A percentile compares a stretch with the other conserved stretches of the same genome.
Conservation (phyloP, 352 stramenopile species). For the Globisporangium echinulatum region DNA sequence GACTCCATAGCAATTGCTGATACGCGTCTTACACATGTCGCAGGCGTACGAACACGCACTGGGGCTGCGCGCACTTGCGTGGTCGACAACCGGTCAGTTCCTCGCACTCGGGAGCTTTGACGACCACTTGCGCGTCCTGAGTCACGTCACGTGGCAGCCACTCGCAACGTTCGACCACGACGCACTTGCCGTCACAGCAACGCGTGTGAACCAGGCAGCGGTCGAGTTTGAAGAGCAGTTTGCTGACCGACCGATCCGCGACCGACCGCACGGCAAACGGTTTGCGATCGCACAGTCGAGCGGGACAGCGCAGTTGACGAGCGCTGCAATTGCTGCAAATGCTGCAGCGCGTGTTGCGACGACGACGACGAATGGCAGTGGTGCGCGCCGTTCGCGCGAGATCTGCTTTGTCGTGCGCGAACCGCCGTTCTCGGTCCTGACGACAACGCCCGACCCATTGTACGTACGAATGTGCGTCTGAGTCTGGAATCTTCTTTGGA, state of each 20-base stretch:
- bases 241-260: conserved; percentile 33
- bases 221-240: conserved; percentile 71
- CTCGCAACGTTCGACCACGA: conserved; percentile 73
- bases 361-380: background rate
- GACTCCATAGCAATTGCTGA: background rate
- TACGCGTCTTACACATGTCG: background rate
- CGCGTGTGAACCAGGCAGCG: conserved; percentile 37
- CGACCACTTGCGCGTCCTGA: conserved; percentile 68
- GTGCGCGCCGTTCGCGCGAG: conserved; percentile 36
- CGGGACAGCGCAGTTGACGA: conserved; percentile 14
- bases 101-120: conserved; percentile 76
- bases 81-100: conserved; percentile 74
- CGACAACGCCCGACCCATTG: conserved; percentile 55
- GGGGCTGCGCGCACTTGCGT: conserved; percentile 64
- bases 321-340: conserved; percentile 41
- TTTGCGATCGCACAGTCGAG: conserved; percentile 28
- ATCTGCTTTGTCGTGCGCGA: conserved; percentile 68
- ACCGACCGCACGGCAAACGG: conserved; percentile 56
- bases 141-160: conserved; percentile 70
- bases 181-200: conserved; percentile 34
- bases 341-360: conserved; percentile 41
- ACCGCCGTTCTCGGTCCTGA: conserved; percentile 69
- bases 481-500: background rate
- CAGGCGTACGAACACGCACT: conserved; percentile 78
- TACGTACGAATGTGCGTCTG: conserved; percentile 16